Evolutionary conservation across 192 early-diverging fungal species (phyloP).

Genomic region (Piromyces finnis): DNA sequence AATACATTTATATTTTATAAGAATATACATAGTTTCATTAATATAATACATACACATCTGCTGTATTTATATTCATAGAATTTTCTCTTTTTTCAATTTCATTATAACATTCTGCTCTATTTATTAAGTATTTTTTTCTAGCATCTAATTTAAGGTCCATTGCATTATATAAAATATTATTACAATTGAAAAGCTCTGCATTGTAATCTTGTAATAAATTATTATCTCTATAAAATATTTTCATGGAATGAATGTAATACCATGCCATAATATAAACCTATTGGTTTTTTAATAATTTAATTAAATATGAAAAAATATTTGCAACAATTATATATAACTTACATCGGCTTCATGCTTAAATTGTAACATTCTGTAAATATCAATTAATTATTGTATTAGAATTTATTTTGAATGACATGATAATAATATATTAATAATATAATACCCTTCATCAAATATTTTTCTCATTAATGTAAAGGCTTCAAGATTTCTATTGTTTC

Average conservation of each 20-base stretch:
- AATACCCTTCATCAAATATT: background rate
- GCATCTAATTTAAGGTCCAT: background rate
- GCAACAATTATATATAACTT: background rate
- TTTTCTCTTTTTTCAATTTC: background rate
- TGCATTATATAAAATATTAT: background rate
- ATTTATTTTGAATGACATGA: too few relatives aligned
- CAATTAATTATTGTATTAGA: background rate
- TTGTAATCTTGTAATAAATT: background rate
- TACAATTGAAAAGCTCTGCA: background rate
- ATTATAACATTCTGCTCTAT: background rate
- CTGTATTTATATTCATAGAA: background rate
- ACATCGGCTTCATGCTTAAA: background rate
- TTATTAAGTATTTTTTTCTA: background rate
- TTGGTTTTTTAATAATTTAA: too few relatives aligned
- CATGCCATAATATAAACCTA: background rate
- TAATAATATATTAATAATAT: too few relatives aligned
- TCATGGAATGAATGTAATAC: background rate
- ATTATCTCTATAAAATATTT: background rate
- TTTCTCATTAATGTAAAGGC: background rate
- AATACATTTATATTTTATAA: background rate
- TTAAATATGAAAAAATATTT: too few relatives aligned
- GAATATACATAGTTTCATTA: background rate
- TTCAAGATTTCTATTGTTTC: background rate
- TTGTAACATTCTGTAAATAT: background rate
- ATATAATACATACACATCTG: background rate